Conservation (phyloP, 768 basidiomycete species). For the Naematelia encephala region DNA sequence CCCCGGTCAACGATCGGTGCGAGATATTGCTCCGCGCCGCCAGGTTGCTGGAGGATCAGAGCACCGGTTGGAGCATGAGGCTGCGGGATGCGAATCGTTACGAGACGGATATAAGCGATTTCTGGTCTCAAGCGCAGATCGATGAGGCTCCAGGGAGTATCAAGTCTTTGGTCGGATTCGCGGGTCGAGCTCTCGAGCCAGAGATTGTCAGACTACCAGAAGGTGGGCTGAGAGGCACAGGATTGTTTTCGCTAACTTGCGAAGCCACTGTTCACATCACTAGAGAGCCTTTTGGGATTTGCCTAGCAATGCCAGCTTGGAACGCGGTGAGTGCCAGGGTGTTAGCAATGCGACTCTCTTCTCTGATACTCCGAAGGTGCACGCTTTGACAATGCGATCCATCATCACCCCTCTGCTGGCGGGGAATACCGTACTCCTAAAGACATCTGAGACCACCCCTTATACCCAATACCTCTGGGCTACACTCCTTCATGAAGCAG, state of each 20-base stretch:
- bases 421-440: constrained; percentile 48
- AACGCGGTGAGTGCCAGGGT: neutral
- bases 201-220: neutral
- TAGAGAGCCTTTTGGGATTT: neutral
- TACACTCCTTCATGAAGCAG: constrained; percentile 54
- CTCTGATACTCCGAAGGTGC: constrained; percentile 1
- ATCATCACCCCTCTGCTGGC: constrained; percentile 48
- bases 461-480: constrained; percentile 40
- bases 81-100: neutral
- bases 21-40: neutral
- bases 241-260: neutral
- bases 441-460: constrained; percentile 46
- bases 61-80: neutral
- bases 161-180: neutral
- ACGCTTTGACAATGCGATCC: constrained; percentile 34
- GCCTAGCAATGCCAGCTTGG: neutral
- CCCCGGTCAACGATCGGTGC: neutral
- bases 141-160: neutral
- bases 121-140: constrained; percentile 1
- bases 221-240: neutral
- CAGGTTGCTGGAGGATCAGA: neutral
- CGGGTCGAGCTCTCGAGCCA: neutral
- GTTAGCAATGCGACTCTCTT: neutral
- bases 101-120: constrained; percentile 2
- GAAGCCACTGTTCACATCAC: neutral